A percentile compares a stretch with the other conserved stretches of the same genome.
These are phyloP conservation scores for Thalassia testudinum DNA, from an alignment of 116 monocot species.

Conservation along the genomic window DNA sequence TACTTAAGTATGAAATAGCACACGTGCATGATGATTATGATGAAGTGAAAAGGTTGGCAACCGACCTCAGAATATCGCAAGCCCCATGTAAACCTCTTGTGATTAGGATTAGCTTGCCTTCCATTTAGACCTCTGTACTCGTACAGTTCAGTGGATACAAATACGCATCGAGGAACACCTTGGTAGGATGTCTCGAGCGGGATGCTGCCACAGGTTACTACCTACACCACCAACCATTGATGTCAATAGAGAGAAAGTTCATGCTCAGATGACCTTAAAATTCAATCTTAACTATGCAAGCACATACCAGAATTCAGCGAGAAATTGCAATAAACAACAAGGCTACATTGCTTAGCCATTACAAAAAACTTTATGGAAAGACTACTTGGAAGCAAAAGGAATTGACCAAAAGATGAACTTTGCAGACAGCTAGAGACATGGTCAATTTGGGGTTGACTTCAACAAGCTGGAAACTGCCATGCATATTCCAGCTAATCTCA, in stretches of 20 bases:
- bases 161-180: slow-evolving; percentile 47
- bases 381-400: too few species aligned
- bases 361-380: too few species aligned
- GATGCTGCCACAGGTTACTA: slow-evolving; percentile 70
- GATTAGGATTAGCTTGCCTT: slow-evolving; percentile 29
- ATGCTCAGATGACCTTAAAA: not conserved
- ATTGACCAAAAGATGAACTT: too few species aligned
- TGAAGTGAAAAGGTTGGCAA: not conserved
- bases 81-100: slow-evolving; percentile 45
- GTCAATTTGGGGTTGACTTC: too few species aligned
- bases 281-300: not conserved
- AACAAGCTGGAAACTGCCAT: too few species aligned
- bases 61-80: slow-evolving; percentile 50
- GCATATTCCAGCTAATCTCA: too few species aligned
- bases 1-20: too few species aligned
- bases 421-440: too few species aligned
- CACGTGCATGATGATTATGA: too few species aligned
- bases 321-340: too few species aligned
- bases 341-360: too few species aligned
- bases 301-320: too few species aligned
- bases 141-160: slow-evolving; percentile 46
- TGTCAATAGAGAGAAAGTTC: not conserved
- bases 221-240: slow-evolving; percentile 26
- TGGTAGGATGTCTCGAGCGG: slow-evolving; percentile 61
- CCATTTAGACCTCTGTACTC: slow-evolving; percentile 45